phyloP scores from a whole-genome alignment of 345 rosid genomes.

The Euphorbia pulcherrima region DNA sequence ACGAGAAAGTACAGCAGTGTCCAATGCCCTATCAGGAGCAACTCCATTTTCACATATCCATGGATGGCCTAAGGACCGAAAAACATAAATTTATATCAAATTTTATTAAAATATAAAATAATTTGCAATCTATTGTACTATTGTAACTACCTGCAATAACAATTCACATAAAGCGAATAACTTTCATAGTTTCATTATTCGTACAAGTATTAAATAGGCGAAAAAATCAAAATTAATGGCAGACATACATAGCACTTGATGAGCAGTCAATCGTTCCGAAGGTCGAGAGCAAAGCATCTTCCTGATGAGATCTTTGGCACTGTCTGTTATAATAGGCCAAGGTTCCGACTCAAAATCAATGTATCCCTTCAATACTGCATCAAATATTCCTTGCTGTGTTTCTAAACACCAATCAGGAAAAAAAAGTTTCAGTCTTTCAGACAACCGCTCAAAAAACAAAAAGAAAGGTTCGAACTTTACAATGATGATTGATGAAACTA shows the following conservation, averaged over 20 bases:
- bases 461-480: background rate
- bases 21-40: slow-evolving; percentile 90
- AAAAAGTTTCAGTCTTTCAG: too few species aligned
- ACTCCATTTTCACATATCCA: slow-evolving; percentile 99
- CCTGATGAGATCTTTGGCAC: slow-evolving; percentile 79
- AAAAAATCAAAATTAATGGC: background rate
- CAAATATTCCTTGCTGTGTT: slow-evolving; percentile 97
- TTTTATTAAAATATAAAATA: slow-evolving; percentile 6
- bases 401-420: slow-evolving; percentile 40
- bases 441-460: slow-evolving; percentile 9
- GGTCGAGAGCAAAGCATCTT: slow-evolving; percentile 81
- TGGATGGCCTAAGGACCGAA: slow-evolving; percentile 67
- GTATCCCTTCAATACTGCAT: slow-evolving; percentile 88
- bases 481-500: slow-evolving; percentile 3
- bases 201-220: background rate
- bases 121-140: background rate
- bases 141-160: background rate
- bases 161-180: too few species aligned
- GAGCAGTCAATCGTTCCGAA: slow-evolving; percentile 82
- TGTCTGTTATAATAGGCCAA: slow-evolving; percentile 90
- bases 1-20: slow-evolving; percentile 95
- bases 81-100: slow-evolving; percentile 3
- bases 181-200: background rate
- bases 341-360: slow-evolving; percentile 94
- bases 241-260: slow-evolving; percentile 87